These are phyloP conservation scores for Silene vulgaris DNA, from an alignment of 179 eudicot species.

Conservation along the genomic window DNA sequence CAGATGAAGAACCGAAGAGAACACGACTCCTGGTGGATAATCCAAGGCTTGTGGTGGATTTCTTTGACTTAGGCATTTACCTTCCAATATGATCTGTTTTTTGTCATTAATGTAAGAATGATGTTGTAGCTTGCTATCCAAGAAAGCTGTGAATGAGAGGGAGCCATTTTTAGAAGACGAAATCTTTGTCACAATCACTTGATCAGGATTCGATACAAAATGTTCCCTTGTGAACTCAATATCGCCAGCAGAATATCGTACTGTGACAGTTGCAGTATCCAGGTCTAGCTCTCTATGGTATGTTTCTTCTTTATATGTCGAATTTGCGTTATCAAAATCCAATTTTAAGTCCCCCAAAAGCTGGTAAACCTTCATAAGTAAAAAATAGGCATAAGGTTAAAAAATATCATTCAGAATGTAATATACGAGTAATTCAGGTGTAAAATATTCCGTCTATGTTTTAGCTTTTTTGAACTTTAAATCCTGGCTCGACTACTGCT, in stretches of 20 bases:
- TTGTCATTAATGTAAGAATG: slow-evolving; percentile 40
- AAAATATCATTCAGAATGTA: not conserved
- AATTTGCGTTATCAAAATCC: slow-evolving; percentile 53
- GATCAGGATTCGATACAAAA: slow-evolving; percentile 75
- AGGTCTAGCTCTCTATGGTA: slow-evolving; percentile 70
- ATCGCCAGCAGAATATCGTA: slow-evolving; percentile 52
- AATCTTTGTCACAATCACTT: slow-evolving; percentile 64
- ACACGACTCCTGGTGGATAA: slow-evolving; percentile 57
- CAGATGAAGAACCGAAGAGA: slow-evolving; percentile 56
- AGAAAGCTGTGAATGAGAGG: slow-evolving; percentile 54
- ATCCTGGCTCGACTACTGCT: too few relatives aligned
- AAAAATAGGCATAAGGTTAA: slow-evolving; percentile 10
- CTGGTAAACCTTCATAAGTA: slow-evolving; percentile 60
- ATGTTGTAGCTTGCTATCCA: slow-evolving; percentile 61
- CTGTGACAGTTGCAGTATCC: slow-evolving; percentile 63
- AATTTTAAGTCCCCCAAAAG: slow-evolving; percentile 75
- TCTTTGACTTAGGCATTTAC: slow-evolving; percentile 63
- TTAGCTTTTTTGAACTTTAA: too few relatives aligned
- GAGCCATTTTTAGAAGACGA: slow-evolving; percentile 53
- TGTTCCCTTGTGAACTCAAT: slow-evolving; percentile 58
- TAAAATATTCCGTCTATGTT: too few relatives aligned
- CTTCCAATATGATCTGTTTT: slow-evolving; percentile 69
- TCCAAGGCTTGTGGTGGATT: slow-evolving; percentile 35
- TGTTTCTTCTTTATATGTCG: slow-evolving; percentile 33
- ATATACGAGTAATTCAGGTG: too few relatives aligned